Evolutionary conservation across 2,329 filamentous ascomycete species (phyloP).

Genomic region (Aspergillus sojae): DNA sequence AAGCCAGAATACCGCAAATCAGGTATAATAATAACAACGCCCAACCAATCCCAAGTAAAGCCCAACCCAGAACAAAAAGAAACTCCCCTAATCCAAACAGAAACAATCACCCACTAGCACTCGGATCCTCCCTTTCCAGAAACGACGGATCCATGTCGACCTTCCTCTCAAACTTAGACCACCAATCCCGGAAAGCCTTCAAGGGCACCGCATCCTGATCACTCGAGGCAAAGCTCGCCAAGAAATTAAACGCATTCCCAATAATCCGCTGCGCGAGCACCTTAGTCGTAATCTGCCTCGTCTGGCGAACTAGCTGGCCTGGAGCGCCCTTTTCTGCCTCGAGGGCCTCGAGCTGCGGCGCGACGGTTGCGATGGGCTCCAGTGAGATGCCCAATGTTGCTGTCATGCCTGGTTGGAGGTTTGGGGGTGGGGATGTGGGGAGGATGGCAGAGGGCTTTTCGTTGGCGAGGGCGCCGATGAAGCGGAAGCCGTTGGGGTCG

Average conservation of each 20-base stretch:
- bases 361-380: constrained; percentile 74
- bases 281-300: constrained; percentile 62
- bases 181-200: constrained; percentile 96
- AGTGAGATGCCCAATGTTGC: constrained; percentile 80
- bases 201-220: constrained; percentile 77
- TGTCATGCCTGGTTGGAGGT: constrained; percentile 41
- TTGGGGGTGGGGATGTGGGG: constrained; percentile 58
- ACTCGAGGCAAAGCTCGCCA: constrained; percentile 79
- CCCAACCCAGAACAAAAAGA: background rate
- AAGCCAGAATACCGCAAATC: background rate
- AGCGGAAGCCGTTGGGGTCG: constrained; percentile 69
- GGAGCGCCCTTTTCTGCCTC: constrained; percentile 31
- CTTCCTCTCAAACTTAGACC: constrained; percentile 90
- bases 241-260: constrained; percentile 94
- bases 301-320: constrained; percentile 29
- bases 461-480: constrained; percentile 85
- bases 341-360: constrained; percentile 66
- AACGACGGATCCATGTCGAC: constrained; percentile 86
- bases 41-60: background rate
- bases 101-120: constrained; percentile 22
- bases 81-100: no score
- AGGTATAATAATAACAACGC: background rate
- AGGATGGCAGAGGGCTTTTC: constrained; percentile 94
- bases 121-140: constrained; percentile 70
- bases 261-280: constrained; percentile 91